phyloP scores from a whole-genome alignment of 805 yeast species.

The Pichia ethanolica region DNA sequence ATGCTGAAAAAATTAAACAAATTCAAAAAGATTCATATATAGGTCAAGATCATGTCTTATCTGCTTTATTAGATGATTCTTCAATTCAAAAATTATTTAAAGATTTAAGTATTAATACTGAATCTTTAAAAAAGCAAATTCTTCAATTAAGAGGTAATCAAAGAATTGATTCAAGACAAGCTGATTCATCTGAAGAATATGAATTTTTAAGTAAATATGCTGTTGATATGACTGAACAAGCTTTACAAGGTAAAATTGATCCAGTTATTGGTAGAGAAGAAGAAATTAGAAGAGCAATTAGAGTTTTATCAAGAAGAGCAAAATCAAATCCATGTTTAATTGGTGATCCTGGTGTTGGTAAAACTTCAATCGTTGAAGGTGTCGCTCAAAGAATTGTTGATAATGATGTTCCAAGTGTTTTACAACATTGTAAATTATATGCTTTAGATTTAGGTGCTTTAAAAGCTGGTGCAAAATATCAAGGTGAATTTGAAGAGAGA shows the following conservation, averaged over 20 bases:
- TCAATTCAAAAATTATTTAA: constrained; percentile 65
- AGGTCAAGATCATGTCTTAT: constrained; percentile 88
- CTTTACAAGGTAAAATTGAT: constrained; percentile 89
- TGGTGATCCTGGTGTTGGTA: constrained; percentile 99
- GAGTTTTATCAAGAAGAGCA: constrained; percentile 94
- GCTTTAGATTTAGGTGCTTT: constrained; percentile 92
- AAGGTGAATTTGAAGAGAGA: constrained; percentile 98
- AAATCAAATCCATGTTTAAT: constrained; percentile 94
- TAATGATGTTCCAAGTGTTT: constrained; percentile 86
- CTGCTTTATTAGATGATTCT: constrained; percentile 77
- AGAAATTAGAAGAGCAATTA: constrained; percentile 89
- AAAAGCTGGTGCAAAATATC: constrained; percentile 97
- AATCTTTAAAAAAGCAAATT: constrained; percentile 70
- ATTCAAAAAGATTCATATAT: constrained; percentile 87
- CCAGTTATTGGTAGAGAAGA: constrained; percentile 99
- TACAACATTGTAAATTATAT: constrained; percentile 73
- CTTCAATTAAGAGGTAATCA: constrained; percentile 80
- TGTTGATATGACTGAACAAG: constrained; percentile 86
- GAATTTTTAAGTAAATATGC: constrained; percentile 90
- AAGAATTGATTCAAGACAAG: constrained; percentile 86
- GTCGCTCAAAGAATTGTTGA: constrained; percentile 96
- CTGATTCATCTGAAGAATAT: constrained; percentile 78
- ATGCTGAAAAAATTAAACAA: constrained; percentile 69
- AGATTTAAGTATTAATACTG: constrained; percentile 60
- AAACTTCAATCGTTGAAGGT: constrained; percentile 96